Evolutionary conservation across 192 early-diverging fungal genomes (phyloP), one percentile per base, ranked within the genome.

Genomic region (Geosiphon pyriformis): DNA sequence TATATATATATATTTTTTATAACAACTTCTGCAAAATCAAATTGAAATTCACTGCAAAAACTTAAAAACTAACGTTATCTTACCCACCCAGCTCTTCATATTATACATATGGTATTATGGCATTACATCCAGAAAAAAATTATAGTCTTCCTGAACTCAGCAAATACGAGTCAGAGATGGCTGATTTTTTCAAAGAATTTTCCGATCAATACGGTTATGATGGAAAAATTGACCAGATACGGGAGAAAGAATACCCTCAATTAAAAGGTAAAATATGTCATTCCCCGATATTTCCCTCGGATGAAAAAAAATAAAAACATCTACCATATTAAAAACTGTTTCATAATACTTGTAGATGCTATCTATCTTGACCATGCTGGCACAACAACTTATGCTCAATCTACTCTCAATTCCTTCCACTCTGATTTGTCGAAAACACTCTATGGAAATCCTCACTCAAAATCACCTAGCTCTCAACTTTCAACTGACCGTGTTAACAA

Each of bases 361-460:
- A 76, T 82, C 11, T 87, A 85, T 52, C 70, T 88, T 17, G 87
- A 88, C 58, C 86, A 89, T 67, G 74, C 85, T 2, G 88, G 88
- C 22, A 71, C 88, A 1, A 87, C 86, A 11, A 53, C 83, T 2
- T 81, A 74, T 32, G 66, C 83, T 2, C 73, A 78, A 50, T 73
- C 65, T 58, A 71, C 77, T 17, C 54, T 85, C 27, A 62, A 68
- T 11, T 69, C 68, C 0, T 76, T 81, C 60, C 34, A 75, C 2
- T 34, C 72, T 12, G 78, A 84, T 37, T 67, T 88, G 32, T 69
- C 76, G 4, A 66, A 61, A 8, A 74, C 78, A 25, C 71, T 87
- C 7, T 86, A 79, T 20, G 84, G 81, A 48, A 89, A 89, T 57
- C 86, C 88, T 12, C 88, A 89, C 71, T 88, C 86, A 35, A 78